Percentiles rank a stretch among this genome's conserved stretches.
Conservation (phyloP, 441 rosid genomes). For the Pelargonium fulgidum region DNA sequence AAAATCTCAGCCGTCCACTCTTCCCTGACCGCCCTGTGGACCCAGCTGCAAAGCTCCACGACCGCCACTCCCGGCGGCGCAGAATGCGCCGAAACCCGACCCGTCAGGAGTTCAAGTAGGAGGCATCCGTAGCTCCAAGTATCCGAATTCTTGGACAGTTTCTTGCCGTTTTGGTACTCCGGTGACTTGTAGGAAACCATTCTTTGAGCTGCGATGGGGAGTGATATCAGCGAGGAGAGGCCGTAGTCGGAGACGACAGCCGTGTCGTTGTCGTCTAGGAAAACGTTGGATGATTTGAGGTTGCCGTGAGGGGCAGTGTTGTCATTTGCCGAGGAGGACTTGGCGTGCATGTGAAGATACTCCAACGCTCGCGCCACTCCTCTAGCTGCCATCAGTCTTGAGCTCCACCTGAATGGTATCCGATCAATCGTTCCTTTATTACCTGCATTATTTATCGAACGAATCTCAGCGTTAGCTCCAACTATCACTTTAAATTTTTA, state of each 20-base stretch:
- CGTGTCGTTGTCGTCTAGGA: slow-evolving; percentile 31
- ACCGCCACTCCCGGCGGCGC: slow-evolving; percentile 47
- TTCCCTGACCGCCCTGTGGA: slow-evolving; percentile 52
- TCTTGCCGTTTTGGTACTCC: slow-evolving; percentile 31
- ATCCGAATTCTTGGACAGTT: slow-evolving; percentile 37
- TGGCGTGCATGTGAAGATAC: slow-evolving; percentile 36
- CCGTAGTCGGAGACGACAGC: slow-evolving; percentile 47
- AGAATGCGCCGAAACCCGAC: slow-evolving; percentile 28
- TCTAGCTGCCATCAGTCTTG: slow-evolving; percentile 40
- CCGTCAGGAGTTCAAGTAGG: slow-evolving; percentile 43
- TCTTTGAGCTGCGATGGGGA: slow-evolving; percentile 33
- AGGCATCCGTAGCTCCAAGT: slow-evolving; percentile 53
- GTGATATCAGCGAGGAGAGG: slow-evolving; percentile 35
- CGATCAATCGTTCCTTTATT: slow-evolving; percentile 32
- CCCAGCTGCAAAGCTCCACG: slow-evolving; percentile 51
- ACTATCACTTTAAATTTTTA: no score
- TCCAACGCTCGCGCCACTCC: slow-evolving; percentile 44
- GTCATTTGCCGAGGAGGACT: not conserved
- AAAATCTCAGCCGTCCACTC: slow-evolving; percentile 67
- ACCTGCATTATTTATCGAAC: slow-evolving; percentile 20
- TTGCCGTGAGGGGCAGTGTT: slow-evolving; percentile 41
- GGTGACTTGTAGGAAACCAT: slow-evolving; percentile 46
- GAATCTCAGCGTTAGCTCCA: no score
- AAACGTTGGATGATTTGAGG: slow-evolving; percentile 51
- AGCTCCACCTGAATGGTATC: slow-evolving; percentile 41